phyloP scores from a whole-genome alignment of 148 eudicot genomes.

The Vaccinium macrocarpon region DNA sequence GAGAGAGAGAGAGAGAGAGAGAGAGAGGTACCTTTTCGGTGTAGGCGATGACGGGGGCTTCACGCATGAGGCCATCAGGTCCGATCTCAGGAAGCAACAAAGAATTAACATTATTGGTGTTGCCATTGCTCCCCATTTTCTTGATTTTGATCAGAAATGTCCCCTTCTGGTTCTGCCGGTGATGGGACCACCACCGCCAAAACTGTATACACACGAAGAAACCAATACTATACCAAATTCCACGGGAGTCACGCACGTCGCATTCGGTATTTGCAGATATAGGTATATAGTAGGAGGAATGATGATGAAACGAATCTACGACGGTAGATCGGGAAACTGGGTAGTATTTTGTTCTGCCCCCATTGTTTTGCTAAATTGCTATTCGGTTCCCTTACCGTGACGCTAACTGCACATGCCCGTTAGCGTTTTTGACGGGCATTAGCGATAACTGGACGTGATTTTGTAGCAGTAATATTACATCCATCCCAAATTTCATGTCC shows the following conservation, averaged over 20 bases:
- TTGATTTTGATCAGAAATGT: not conserved
- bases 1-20: not conserved
- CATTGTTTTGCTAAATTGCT: not conserved
- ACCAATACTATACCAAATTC: not conserved
- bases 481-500: too few relatives aligned
- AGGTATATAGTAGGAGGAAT: not conserved
- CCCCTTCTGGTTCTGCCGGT: constrained; percentile 12
- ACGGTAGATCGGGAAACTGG: not conserved
- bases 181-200: not conserved
- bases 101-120: constrained; percentile 6
- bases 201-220: not conserved
- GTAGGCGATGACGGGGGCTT: constrained; percentile 82
- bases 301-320: not conserved
- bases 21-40: constrained; percentile 64
- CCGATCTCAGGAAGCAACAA: constrained; percentile 63
- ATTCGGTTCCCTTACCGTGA: not conserved
- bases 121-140: constrained; percentile 36
- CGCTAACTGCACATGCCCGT: not conserved
- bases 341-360: not conserved
- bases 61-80: constrained; percentile 74
- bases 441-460: not conserved
- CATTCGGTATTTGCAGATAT: not conserved
- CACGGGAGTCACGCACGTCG: not conserved
- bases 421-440: not conserved
- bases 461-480: too few relatives aligned